These are phyloP conservation scores for Leishmania braziliensis DNA, from an alignment of 208 protist species.

Conservation along the genomic window DNA sequence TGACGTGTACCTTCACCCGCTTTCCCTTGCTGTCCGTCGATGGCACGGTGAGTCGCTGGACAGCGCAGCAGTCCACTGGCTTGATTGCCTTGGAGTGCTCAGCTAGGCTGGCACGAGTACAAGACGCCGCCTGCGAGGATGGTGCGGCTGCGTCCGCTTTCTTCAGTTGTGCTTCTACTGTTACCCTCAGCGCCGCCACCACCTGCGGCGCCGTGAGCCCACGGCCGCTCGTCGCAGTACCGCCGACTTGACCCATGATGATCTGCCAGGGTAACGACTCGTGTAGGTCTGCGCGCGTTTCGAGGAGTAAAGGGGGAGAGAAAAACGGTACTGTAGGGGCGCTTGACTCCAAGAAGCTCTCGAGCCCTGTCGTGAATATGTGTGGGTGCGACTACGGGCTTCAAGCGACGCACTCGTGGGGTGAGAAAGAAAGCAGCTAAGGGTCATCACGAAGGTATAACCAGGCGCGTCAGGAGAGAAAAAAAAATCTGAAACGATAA, in stretches of 20 bases:
- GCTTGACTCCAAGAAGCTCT: not conserved
- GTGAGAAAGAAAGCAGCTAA: too few relatives aligned
- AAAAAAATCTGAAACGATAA: not conserved
- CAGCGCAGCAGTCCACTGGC: slow-evolving; percentile 31
- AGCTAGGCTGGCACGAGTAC: slow-evolving; percentile 20
- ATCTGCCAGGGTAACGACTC: not conserved
- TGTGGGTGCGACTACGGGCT: not conserved
- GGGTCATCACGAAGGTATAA: not conserved
- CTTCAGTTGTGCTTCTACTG: slow-evolving; percentile 30
- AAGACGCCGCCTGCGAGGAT: slow-evolving; percentile 9
- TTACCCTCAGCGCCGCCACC: slow-evolving; percentile 42
- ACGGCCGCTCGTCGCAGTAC: slow-evolving; percentile 71
- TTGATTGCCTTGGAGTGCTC: slow-evolving; percentile 20
- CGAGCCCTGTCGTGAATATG: not conserved
- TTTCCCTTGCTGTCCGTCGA: slow-evolving; percentile 7
- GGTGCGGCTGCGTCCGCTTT: slow-evolving; percentile 13
- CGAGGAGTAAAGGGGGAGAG: not conserved
- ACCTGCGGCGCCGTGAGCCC: slow-evolving; percentile 74
- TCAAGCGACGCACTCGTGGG: too few relatives aligned
- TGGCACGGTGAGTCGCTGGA: slow-evolving; percentile 27
- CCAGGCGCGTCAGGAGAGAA: not conserved
- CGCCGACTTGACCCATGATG: slow-evolving; percentile 30
- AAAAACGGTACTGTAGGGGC: not conserved
- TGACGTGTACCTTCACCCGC: slow-evolving; percentile 41
- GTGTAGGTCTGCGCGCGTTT: not conserved